Conservation (phyloP, 2,329 filamentous ascomycete genomes). For the Ophiocordyceps camponoti-leonardi region DNA sequence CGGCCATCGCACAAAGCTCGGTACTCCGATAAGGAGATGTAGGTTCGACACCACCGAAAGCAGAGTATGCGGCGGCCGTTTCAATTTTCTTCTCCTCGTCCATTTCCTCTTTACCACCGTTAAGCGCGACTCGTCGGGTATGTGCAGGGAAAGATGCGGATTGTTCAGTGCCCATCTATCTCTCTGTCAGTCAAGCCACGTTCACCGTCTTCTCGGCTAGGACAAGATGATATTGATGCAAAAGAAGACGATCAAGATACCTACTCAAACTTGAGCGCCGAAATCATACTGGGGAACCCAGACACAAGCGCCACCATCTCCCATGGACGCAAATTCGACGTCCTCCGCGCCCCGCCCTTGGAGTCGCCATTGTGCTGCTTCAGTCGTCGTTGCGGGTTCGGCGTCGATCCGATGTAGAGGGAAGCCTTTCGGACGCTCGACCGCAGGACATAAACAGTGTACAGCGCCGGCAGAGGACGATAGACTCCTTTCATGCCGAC, state of each 20-base stretch:
- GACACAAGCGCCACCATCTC: conserved; percentile 77
- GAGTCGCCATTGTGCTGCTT: conserved; percentile 80
- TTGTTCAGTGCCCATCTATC: conserved; percentile 82
- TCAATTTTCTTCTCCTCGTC: conserved; percentile 36
- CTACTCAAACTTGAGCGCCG: conserved; percentile 87
- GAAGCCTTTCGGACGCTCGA: conserved; percentile 57
- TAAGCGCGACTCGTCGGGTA: conserved; percentile 46
- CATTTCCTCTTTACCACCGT: conserved; percentile 34
- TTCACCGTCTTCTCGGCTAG: no score
- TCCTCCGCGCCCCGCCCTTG: conserved; percentile 67
- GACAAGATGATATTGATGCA: no score
- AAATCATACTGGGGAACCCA: conserved; percentile 74
- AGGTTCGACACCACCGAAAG: conserved; percentile 61
- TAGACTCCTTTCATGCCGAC: conserved; percentile 21
- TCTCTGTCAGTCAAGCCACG: not conserved
- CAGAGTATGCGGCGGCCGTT: conserved; percentile 41
- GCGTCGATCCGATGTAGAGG: conserved; percentile 84
- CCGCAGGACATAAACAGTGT: conserved; percentile 82
- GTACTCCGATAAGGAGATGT: conserved; percentile 60
- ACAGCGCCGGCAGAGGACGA: conserved; percentile 66
- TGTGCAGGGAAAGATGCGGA: conserved; percentile 63
- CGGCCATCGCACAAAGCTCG: conserved; percentile 72
- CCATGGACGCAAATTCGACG: conserved; percentile 67
- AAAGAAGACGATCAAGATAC: conserved; percentile 8
- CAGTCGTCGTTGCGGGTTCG: conserved; percentile 68